Evolutionary conservation across 352 stramenopile species (phyloP), one percentile per base, ranked within the genome.

Genomic region (Globisporangium alternatum): DNA sequence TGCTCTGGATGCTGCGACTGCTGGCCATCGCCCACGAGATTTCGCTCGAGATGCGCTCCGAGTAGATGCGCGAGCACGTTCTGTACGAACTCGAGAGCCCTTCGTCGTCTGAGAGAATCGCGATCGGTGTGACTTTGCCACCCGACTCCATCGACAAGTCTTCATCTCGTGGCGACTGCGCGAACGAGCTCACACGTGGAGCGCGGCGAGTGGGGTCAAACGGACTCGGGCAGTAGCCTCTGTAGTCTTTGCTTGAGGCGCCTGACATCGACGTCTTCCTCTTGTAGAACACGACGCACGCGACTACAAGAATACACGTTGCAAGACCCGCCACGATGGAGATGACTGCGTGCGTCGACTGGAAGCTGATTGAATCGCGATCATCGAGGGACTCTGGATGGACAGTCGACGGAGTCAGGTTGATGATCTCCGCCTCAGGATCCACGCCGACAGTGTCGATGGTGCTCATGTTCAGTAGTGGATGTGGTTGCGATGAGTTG

Each of bases 51-150:
- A 62, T 44, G 1, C 56, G 56, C 25, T 62, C 56, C 39, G 22
- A 53, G 43, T 53, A 62, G 6, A 52, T 22, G 6, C 41, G 56
- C 9, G 56, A 62, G 39, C 56, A 62, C 17, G 56, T 62, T 19
- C 56, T n/a, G 39, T 62, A 62, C 8, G 56, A 62, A 13, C 30
- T 62, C 25, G 56, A 62, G 25, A 62, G 56, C 56, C 53, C 56
- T 43, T 62, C 39, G 12, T 31, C 56, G 17, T 13, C 25, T 8
- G 39, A 0, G 39, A 21, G 1, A 13, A 7, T 53, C 43, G 22
- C 12, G 12, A 3, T 30, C 10, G 43, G 19, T 8, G 39, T 44
- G 39, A 30, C 25, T n/a, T 21, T 17, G 10, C 12, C 25, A 28
- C 22, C 35, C 2, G 7, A 21, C 17, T 41, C 30, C 17, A 39